Evolutionary conservation across 768 basidiomycete species (phyloP).

Genomic region (Lactarius trivialis): DNA sequence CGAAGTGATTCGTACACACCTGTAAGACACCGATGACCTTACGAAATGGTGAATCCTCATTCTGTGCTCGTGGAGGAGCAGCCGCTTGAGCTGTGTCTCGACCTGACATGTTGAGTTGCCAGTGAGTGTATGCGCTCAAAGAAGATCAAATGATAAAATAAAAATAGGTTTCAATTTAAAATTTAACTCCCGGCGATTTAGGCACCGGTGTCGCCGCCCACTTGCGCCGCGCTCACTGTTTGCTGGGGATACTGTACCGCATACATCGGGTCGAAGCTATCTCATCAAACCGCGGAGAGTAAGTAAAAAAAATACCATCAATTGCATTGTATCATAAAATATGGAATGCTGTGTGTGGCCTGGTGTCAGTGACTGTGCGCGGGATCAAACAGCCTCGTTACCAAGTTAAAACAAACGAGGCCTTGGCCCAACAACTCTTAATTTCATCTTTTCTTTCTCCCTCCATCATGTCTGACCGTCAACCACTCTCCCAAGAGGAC

Average conservation of each 20-base stretch:
- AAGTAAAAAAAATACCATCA: background rate
- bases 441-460: background rate
- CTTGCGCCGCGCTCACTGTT: background rate
- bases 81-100: slow-evolving; percentile 11
- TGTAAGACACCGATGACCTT: slow-evolving; percentile 38
- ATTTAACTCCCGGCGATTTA: background rate
- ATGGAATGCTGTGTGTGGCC: background rate
- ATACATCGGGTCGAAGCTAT: background rate
- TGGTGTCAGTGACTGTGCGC: background rate
- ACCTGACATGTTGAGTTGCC: slow-evolving; percentile 5
- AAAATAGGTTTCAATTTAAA: background rate
- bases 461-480: slow-evolving; percentile 27
- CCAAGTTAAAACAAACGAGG: slow-evolving; percentile 20
- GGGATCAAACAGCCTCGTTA: slow-evolving; percentile 23
- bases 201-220: background rate
- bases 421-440: background rate
- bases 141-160: background rate
- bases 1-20: slow-evolving; percentile 29
- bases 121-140: background rate
- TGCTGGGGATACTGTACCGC: background rate
- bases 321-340: background rate
- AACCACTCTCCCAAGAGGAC: slow-evolving; percentile 34
- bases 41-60: slow-evolving; percentile 32
- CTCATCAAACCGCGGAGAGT: background rate
- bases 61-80: slow-evolving; percentile 17